Evolutionary conservation across 345 rosid species (phyloP).

Genomic region (Citrus hindsii): DNA sequence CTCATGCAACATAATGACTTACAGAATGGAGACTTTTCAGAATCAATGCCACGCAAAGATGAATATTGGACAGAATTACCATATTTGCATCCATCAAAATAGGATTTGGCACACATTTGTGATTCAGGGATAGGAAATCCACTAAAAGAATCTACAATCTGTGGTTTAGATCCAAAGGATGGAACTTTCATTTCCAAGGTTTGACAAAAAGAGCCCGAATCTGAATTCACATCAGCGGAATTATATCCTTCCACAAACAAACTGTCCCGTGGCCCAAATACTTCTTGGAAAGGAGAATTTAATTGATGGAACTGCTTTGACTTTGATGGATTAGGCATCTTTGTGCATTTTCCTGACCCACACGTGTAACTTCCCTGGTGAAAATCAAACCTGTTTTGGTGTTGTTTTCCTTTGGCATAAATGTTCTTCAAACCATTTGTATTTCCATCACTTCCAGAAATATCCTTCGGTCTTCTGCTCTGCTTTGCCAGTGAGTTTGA

Average conservation of each 20-base stretch:
- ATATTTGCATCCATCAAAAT: constrained; percentile 10
- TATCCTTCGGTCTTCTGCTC: constrained; percentile 23
- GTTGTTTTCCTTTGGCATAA: constrained; percentile 24
- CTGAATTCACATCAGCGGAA: constrained; percentile 24
- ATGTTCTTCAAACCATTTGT: constrained; percentile 10
- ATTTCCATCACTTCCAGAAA: constrained; percentile 26
- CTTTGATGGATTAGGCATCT: constrained; percentile 26
- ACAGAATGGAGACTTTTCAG: constrained; percentile 18
- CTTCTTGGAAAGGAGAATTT: constrained; percentile 26
- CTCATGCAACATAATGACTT: constrained; percentile 17
- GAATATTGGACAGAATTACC: constrained; percentile 12
- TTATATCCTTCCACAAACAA: constrained; percentile 38
- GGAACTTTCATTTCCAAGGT: constrained; percentile 21
- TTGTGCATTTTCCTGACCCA: constrained; percentile 25
- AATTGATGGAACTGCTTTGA: constrained; percentile 22
- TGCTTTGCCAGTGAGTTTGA: constrained; percentile 26
- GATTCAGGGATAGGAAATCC: constrained; percentile 19
- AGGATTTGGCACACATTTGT: constrained; percentile 13
- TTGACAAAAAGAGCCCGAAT: constrained; percentile 22
- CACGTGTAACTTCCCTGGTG: constrained; percentile 12
- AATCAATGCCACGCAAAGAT: constrained; percentile 18
- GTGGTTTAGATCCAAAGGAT: constrained; percentile 16
- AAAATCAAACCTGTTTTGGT: constrained; percentile 16
- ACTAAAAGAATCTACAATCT: constrained; percentile 20
- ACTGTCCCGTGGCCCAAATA: constrained; percentile 15